Evolutionary conservation across 257 asterid genomes (phyloP).

Genomic region (Leptodermis oblonga): DNA sequence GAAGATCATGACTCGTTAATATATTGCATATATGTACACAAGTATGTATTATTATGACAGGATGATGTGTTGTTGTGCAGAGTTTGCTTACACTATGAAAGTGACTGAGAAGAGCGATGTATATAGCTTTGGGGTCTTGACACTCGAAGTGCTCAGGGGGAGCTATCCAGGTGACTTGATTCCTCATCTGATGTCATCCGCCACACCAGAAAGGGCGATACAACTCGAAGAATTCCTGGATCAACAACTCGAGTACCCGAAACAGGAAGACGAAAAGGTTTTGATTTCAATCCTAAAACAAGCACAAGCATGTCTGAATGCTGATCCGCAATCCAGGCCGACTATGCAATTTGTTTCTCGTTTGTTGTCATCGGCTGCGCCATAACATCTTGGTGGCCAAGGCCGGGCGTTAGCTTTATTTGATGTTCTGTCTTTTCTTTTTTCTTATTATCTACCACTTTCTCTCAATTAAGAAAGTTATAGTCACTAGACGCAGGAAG

Average conservation of each 20-base stretch:
- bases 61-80: neutral
- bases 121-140: conserved; percentile 42
- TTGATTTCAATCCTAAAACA: conserved; percentile 12
- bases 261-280: conserved; percentile 9
- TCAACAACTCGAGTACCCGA: conserved; percentile 7
- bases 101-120: conserved; percentile 32
- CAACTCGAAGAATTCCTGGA: conserved; percentile 22
- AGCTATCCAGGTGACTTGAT: conserved; percentile 27
- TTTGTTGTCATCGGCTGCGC: conserved; percentile 8
- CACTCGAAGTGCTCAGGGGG: conserved; percentile 37
- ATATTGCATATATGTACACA: no score
- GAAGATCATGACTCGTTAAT: no score
- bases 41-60: neutral
- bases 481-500: no score
- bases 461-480: no score
- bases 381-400: no score
- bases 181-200: neutral
- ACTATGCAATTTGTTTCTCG: conserved; percentile 31
- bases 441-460: no score
- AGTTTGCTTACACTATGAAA: conserved; percentile 30
- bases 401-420: no score
- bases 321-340: conserved; percentile 33
- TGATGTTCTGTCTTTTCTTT: no score
- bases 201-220: neutral
- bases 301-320: conserved; percentile 27